Evolutionary conservation across 73 alveolate genomes (phyloP).

Genomic region (Stentor coeruleus): DNA sequence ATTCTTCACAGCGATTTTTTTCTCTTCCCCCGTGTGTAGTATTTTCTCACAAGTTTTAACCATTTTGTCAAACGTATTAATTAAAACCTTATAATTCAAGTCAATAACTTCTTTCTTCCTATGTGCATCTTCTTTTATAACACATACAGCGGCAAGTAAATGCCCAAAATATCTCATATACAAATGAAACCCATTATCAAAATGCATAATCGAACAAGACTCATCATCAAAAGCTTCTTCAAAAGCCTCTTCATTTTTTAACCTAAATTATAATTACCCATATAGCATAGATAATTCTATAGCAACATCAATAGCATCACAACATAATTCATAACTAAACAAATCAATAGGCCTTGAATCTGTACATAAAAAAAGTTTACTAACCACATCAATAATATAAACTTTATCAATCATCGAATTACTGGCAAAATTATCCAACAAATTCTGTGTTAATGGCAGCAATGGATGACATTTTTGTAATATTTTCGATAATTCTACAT

Average conservation of each 20-base stretch:
- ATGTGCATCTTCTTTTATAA: background rate
- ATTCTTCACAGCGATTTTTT: background rate
- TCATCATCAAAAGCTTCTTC: background rate
- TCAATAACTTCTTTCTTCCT: background rate
- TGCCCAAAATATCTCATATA: background rate
- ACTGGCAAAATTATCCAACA: constrained; percentile 72
- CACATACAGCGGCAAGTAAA: background rate
- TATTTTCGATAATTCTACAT: constrained; percentile 89
- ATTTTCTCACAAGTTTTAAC: background rate
- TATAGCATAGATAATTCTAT: constrained; percentile 91
- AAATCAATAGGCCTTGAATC: constrained; percentile 82
- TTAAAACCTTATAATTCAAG: background rate
- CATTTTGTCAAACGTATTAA: background rate
- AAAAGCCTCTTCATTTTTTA: background rate
- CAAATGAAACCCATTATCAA: background rate
- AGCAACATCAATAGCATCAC: constrained; percentile 94
- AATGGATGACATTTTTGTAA: constrained; percentile 88
- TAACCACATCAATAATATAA: constrained; percentile 88
- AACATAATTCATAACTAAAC: constrained; percentile 87
- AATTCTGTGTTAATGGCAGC: constrained; percentile 45
- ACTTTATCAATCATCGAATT: constrained; percentile 91
- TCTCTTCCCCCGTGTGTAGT: background rate
- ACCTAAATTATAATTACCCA: constrained; percentile 37
- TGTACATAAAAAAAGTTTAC: constrained; percentile 91
- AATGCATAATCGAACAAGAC: background rate